Evolutionary conservation across 306 rosid species (phyloP).

Genomic region (Alnus glutinosa): DNA sequence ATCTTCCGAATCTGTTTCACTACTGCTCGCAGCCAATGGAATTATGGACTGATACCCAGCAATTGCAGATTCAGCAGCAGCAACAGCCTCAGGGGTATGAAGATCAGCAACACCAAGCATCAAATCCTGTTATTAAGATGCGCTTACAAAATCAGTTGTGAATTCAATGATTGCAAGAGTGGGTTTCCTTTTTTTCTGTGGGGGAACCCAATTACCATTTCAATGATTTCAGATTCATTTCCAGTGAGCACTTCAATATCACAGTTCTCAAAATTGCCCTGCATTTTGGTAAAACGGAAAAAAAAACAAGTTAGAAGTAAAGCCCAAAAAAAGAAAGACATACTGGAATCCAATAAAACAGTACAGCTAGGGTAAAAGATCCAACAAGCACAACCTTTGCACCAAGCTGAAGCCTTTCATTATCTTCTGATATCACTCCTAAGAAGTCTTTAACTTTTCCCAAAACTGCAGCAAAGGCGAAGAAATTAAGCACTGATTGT

Average conservation of each 20-base stretch:
- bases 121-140: slow-evolving; percentile 55
- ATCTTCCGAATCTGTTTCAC: slow-evolving; percentile 56
- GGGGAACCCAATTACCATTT: slow-evolving; percentile 46
- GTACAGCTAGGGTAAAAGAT: slow-evolving; percentile 8
- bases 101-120: slow-evolving; percentile 93
- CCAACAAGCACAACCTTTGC: slow-evolving; percentile 58
- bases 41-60: slow-evolving; percentile 55
- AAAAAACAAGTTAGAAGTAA: neutral
- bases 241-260: slow-evolving; percentile 78
- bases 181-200: neutral
- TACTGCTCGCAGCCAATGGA: slow-evolving; percentile 43
- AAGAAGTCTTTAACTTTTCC: slow-evolving; percentile 59
- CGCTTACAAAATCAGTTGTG: neutral
- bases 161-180: slow-evolving; percentile 17
- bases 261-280: slow-evolving; percentile 64
- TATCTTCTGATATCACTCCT: slow-evolving; percentile 79
- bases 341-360: neutral
- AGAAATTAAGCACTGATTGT: slow-evolving; percentile 12
- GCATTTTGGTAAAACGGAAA: slow-evolving; percentile 4
- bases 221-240: slow-evolving; percentile 72
- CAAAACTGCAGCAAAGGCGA: slow-evolving; percentile 37
- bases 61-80: slow-evolving; percentile 84
- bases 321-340: neutral
- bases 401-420: slow-evolving; percentile 51
- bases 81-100: slow-evolving; percentile 80